Evolutionary conservation across 2,329 filamentous ascomycete species (phyloP).

Genomic region (Phialophora expanda): DNA sequence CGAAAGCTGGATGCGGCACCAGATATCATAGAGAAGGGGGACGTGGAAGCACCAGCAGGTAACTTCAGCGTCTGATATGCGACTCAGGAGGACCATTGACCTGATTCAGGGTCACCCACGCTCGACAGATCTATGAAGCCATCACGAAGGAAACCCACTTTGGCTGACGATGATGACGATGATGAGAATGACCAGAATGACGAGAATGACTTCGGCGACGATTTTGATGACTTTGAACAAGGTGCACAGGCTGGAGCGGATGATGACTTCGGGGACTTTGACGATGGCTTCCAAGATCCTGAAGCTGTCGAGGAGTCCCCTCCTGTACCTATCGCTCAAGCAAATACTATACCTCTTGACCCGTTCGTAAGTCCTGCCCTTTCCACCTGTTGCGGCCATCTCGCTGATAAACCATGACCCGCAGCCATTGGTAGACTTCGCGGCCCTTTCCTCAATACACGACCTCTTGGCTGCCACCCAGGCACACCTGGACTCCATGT

Average conservation of each 20-base stretch:
- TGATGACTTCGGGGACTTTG: constrained; percentile 69
- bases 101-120: constrained; percentile 63
- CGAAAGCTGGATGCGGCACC: constrained; percentile 51
- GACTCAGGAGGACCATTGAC: constrained; percentile 63
- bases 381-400: constrained; percentile 18
- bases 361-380: constrained; percentile 39
- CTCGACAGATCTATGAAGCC: constrained; percentile 53
- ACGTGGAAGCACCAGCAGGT: constrained; percentile 56
- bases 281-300: constrained; percentile 66
- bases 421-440: constrained; percentile 56
- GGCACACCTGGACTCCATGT: constrained; percentile 51
- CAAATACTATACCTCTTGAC: constrained; percentile 29
- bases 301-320: constrained; percentile 37
- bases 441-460: constrained; percentile 55
- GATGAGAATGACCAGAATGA: constrained; percentile 37
- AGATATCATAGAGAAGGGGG: constrained; percentile 51
- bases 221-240: constrained; percentile 60
- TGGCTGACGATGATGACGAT: constrained; percentile 32
- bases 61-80: constrained; percentile 51
- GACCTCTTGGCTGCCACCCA: constrained; percentile 49
- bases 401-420: constrained; percentile 15
- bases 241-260: constrained; percentile 57
- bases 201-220: constrained; percentile 70
- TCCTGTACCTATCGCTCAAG: constrained; percentile 42
- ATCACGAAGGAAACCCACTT: constrained; percentile 43